Evolutionary conservation across 257 asterid genomes (phyloP), one percentile per base, ranked within the genome.

Genomic region (Fraxinus americana): DNA sequence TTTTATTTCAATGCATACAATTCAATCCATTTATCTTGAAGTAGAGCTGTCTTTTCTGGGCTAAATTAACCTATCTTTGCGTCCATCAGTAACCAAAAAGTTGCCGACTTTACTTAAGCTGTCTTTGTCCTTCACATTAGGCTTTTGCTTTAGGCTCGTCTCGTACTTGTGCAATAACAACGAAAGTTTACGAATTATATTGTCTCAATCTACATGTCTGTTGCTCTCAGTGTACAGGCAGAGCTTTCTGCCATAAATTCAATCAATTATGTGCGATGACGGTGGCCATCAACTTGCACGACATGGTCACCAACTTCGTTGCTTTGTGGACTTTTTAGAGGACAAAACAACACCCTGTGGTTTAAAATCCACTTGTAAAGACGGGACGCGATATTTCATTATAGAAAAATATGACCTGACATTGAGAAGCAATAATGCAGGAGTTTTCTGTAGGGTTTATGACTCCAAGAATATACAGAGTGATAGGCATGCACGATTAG

Each of bases 291-390:
- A 75, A 77, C 71, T 76, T 77, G 84, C 72, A 50, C 59, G 48
- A 19, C 59, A 43, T 61, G 1, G 80, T 38, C 5, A 74, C 59
- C 80, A 74, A 68, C 79, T 30, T 14, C 10, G 2, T 57, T 57
- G 27, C 27, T 57, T 21, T 57, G 27, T 57, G 10, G 27, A 57
- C 66, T 57, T 57, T 54, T 57, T 57, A 5, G 3, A 5, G 29
- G 66, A 57, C 27, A 57, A 57, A n/a, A 21, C 29, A 54, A 52
- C 25, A 41, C 32, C 70, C 65, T 71, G 27, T 76, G 10, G 71
- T 76, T 72, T 52, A 19, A 5, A 9, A 73, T 77, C 82, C 76
- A 81, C 79, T 81, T 50, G 84, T 59, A 5, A 39, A 74, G 34
- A 41, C 63, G 39, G 19, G 50, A 75, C 63, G 39, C 27, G 50